A percentile compares a stretch with the other conserved stretches of the same genome.
phyloP scores from a whole-genome alignment of 176 grass and related monocot species.

The Bromus sterilis region DNA sequence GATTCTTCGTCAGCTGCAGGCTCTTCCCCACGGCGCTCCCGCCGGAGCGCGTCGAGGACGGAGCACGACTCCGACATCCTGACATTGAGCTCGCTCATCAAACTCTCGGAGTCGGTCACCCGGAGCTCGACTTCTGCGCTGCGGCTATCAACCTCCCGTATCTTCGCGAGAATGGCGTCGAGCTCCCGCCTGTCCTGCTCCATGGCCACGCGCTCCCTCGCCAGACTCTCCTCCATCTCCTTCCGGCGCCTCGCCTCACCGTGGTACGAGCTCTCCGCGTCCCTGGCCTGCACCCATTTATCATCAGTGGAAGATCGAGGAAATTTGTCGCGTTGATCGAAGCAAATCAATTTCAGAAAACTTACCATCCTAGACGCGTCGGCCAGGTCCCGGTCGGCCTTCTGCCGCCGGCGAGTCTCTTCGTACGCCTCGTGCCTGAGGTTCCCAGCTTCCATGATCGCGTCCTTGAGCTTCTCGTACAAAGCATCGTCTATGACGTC shows the following conservation, averaged over 20 bases:
- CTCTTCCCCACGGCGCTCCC: background rate
- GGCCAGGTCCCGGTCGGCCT: conserved; percentile 49
- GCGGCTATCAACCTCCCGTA: conserved; percentile 21
- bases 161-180: conserved; percentile 31
- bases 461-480: conserved; percentile 35
- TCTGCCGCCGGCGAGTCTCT: conserved; percentile 55
- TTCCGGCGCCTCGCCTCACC: conserved; percentile 39
- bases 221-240: conserved; percentile 44
- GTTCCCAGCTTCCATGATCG: conserved; percentile 39
- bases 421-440: conserved; percentile 52
- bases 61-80: conserved; percentile 41
- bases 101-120: conserved; percentile 13
- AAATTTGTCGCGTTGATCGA: background rate
- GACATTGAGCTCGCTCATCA: conserved; percentile 17
- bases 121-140: conserved; percentile 33
- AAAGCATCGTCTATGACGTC: conserved; percentile 22
- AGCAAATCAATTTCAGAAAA: background rate
- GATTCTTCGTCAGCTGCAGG: background rate
- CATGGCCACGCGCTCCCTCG: conserved; percentile 34
- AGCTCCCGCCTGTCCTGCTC: conserved; percentile 45
- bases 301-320: background rate
- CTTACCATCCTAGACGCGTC: conserved; percentile 38
- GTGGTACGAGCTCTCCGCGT: conserved; percentile 28
- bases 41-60: conserved; percentile 37
- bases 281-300: conserved; percentile 32